Conservation (phyloP, 192 early-diverging fungal genomes). For the Entrophospora sp. region DNA sequence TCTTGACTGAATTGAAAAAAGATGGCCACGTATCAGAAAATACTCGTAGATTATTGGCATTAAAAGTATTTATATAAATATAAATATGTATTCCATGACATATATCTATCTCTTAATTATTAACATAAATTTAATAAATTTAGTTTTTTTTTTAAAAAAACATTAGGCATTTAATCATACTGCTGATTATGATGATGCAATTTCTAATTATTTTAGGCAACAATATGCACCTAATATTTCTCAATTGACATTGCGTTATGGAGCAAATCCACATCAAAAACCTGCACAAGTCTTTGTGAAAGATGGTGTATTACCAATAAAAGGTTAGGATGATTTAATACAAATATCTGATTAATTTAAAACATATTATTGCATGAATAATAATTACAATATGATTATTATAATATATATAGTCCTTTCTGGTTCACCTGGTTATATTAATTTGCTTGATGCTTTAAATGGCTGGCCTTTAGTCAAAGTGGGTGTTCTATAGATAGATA, state of each 20-base stretch:
- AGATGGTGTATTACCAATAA: constrained; percentile 76
- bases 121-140: no score
- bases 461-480: constrained; percentile 93
- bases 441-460: constrained; percentile 95
- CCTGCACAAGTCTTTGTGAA: constrained; percentile 89
- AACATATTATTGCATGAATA: no score
- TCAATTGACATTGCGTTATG: constrained; percentile 86
- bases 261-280: constrained; percentile 97
- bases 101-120: no score
- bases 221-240: constrained; percentile 73
- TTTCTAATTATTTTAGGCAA: constrained; percentile 89
- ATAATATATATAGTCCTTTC: constrained; percentile 53
- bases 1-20: constrained; percentile 69
- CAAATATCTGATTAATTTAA: neutral
- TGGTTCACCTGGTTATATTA: constrained; percentile 97
- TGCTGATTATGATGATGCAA: constrained; percentile 91
- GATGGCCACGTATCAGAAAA: constrained; percentile 51
- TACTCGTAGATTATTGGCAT: constrained; percentile 70
- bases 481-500: no score
- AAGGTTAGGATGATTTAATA: constrained; percentile 19
- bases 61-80: constrained; percentile 47
- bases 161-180: constrained; percentile 91
- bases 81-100: neutral
- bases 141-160: no score
- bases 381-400: no score